Evolutionary conservation across 2,329 filamentous ascomycete species (phyloP).

Genomic region (Rhytidhysteron rufulum): DNA sequence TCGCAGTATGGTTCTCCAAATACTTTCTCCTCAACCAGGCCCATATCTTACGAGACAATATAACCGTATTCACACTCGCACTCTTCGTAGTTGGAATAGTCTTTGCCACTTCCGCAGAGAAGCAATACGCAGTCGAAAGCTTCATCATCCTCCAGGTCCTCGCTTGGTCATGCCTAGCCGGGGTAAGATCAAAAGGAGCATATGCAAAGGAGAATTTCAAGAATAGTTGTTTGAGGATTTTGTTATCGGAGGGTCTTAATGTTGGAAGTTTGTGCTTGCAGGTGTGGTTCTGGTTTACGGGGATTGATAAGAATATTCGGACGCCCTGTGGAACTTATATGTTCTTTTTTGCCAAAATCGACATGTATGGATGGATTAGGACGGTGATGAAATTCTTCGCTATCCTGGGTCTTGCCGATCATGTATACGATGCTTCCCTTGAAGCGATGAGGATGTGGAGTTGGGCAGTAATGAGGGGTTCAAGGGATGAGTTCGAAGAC

Average conservation of each 20-base stretch:
- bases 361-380: slow-evolving; percentile 18
- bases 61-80: slow-evolving; percentile 21
- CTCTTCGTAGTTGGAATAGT: slow-evolving; percentile 14
- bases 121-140: slow-evolving; percentile 14
- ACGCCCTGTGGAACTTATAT: slow-evolving; percentile 16
- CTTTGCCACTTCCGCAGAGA: slow-evolving; percentile 9
- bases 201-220: background rate
- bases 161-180: slow-evolving; percentile 8
- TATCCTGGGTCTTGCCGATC: slow-evolving; percentile 6
- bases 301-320: slow-evolving; percentile 13
- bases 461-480: slow-evolving; percentile 3
- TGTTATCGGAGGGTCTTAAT: slow-evolving; percentile 4
- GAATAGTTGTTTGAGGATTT: slow-evolving; percentile 1
- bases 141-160: slow-evolving; percentile 20
- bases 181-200: background rate
- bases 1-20: slow-evolving; percentile 24
- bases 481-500: background rate
- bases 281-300: slow-evolving; percentile 20
- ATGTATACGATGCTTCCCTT: slow-evolving; percentile 7
- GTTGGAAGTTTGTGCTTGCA: slow-evolving; percentile 9
- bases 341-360: slow-evolving; percentile 14
- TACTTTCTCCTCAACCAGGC: slow-evolving; percentile 20
- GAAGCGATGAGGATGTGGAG: slow-evolving; percentile 6
- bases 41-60: slow-evolving; percentile 14
- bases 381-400: slow-evolving; percentile 14